phyloP scores from a whole-genome alignment of 192 early-diverging fungal genomes.

The Radiomyces spectabilis region DNA sequence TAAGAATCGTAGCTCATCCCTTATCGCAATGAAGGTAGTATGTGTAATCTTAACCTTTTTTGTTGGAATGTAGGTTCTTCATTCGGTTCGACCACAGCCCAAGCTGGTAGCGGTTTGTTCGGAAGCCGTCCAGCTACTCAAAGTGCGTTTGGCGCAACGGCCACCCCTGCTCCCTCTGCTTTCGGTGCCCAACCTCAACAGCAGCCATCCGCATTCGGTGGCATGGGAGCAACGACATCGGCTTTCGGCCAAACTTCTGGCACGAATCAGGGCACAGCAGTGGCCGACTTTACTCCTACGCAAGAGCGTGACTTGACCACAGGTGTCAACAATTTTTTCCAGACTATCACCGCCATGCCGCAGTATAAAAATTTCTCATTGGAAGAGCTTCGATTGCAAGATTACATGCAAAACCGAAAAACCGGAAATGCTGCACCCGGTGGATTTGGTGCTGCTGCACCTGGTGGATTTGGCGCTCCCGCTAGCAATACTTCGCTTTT shows the following conservation, averaged over 20 bases:
- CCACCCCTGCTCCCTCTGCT: constrained; percentile 4
- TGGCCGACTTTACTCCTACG: constrained; percentile 44
- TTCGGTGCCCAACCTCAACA: constrained; percentile 30
- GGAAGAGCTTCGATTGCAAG: constrained; percentile 87
- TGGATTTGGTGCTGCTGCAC: constrained; percentile 23
- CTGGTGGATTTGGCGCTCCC: constrained; percentile 29
- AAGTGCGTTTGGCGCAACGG: constrained; percentile 15
- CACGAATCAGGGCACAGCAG: constrained; percentile 41
- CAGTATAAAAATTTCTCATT: constrained; percentile 77
- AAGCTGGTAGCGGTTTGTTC: constrained; percentile 22
- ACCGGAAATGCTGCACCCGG: constrained; percentile 13
- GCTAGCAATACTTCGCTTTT: constrained; percentile 5
- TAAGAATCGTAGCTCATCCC: constrained; percentile 6
- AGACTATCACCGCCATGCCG: constrained; percentile 77
- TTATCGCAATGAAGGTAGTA: neutral
- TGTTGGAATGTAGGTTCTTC: constrained; percentile 21
- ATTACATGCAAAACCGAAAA: constrained; percentile 82
- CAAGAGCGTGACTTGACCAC: constrained; percentile 40
- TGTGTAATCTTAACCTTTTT: neutral
- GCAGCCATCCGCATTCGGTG: constrained; percentile 34
- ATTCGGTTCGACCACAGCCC: constrained; percentile 36
- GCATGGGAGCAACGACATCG: constrained; percentile 16
- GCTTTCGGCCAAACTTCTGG: constrained; percentile 32
- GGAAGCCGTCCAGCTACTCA: constrained; percentile 22
- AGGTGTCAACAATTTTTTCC: constrained; percentile 52